Percentiles rank a stretch among this genome's conserved stretches.
phyloP scores from a whole-genome alignment of 106 monocot species.

The Apostasia shenzhenica region DNA sequence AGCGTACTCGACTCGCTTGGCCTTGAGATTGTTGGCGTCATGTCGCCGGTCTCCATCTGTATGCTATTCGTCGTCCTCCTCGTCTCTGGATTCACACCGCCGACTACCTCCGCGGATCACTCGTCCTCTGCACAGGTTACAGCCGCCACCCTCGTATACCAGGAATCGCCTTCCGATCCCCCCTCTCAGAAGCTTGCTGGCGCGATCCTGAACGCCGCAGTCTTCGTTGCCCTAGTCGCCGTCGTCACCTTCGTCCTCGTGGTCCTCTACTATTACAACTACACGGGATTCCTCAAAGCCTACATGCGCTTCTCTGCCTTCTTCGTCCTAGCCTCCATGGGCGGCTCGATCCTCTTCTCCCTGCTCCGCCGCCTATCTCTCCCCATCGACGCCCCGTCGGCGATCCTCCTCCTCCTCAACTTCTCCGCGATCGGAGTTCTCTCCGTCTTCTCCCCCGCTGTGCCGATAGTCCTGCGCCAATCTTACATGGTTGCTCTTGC shows the following conservation, averaged over 20 bases:
- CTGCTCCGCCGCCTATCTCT: slow-evolving; percentile 35
- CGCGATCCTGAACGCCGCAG: slow-evolving; percentile 52
- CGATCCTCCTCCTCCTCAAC: slow-evolving; percentile 58
- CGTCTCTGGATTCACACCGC: slow-evolving; percentile 27
- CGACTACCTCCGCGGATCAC: slow-evolving; percentile 8
- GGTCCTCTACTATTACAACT: slow-evolving; percentile 90
- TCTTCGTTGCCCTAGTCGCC: slow-evolving; percentile 45
- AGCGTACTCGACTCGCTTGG: slow-evolving; percentile 41
- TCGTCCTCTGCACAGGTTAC: slow-evolving; percentile 22
- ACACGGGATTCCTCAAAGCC: slow-evolving; percentile 56
- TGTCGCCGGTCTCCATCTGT: slow-evolving; percentile 60
- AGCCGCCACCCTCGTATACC: slow-evolving; percentile 67
- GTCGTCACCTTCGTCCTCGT: slow-evolving; percentile 56
- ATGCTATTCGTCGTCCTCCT: slow-evolving; percentile 64
- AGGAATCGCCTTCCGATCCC: slow-evolving; percentile 46
- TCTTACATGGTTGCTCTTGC: slow-evolving; percentile 73
- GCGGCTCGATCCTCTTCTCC: slow-evolving; percentile 53
- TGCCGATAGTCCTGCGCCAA: slow-evolving; percentile 69
- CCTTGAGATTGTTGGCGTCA: slow-evolving; percentile 52
- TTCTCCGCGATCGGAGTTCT: slow-evolving; percentile 59
- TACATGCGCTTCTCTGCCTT: slow-evolving; percentile 95
- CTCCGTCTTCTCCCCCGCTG: slow-evolving; percentile 34
- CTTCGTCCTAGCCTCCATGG: slow-evolving; percentile 86
- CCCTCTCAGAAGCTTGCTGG: slow-evolving; percentile 42
- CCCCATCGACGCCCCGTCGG: slow-evolving; percentile 46